These are phyloP conservation scores for Chytriomyces sp. DNA, from an alignment of 192 early-diverging fungal genomes.

Conservation along the genomic window DNA sequence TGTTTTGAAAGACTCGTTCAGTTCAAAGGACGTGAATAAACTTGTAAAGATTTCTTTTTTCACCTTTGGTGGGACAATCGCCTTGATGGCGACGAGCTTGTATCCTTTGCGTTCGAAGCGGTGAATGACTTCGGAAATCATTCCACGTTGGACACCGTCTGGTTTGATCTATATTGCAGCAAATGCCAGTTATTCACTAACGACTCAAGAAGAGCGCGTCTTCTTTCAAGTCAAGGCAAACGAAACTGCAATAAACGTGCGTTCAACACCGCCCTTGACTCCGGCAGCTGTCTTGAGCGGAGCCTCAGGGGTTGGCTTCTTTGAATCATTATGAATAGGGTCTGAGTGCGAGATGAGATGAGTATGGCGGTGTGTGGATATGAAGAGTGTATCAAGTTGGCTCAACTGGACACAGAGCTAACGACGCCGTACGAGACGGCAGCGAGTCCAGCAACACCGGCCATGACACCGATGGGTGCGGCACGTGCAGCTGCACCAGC, in stretches of 20 bases:
- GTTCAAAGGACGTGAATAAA: conserved; percentile 82
- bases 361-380: background rate
- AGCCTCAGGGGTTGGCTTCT: conserved; percentile 18
- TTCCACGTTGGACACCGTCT: conserved; percentile 84
- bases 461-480: background rate
- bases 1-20: conserved; percentile 43
- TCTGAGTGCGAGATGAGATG: background rate
- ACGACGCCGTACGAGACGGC: background rate
- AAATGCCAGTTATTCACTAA: background rate
- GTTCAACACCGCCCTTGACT: conserved; percentile 66
- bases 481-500: background rate
- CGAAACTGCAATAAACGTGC: conserved; percentile 70
- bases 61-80: conserved; percentile 60
- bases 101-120: conserved; percentile 74
- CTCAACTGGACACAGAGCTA: no score
- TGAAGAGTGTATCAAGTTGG: no score
- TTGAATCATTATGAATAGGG: conserved; percentile 1
- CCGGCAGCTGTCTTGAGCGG: conserved; percentile 52
- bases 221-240: background rate
- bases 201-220: conserved; percentile 6
- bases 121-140: conserved; percentile 83
- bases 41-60: conserved; percentile 39
- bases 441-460: background rate
- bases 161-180: conserved; percentile 62
- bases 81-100: conserved; percentile 88